Evolutionary conservation across 352 stramenopile genomes (phyloP).

Genomic region (Pythium grandisporangium): DNA sequence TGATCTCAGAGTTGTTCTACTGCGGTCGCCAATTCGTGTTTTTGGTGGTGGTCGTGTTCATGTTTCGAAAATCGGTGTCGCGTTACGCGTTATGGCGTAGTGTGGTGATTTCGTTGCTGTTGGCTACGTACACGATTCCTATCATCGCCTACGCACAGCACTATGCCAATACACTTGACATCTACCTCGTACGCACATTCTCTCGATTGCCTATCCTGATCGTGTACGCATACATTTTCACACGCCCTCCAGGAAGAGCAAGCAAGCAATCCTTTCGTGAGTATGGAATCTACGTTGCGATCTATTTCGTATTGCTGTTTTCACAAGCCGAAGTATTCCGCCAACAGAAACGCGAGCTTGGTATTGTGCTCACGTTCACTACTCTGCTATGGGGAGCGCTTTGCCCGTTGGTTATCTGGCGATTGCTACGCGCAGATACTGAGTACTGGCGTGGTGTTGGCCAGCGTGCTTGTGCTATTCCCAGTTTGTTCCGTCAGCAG

Average conservation of each 20-base stretch:
- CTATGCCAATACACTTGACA: slow-evolving; percentile 3
- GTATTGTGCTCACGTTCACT: slow-evolving; percentile 23
- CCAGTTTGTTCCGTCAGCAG: slow-evolving; percentile 26
- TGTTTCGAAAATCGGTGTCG: slow-evolving; percentile 52
- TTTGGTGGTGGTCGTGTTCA: slow-evolving; percentile 52
- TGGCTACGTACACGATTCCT: slow-evolving; percentile 50
- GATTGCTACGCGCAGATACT: slow-evolving; percentile 62
- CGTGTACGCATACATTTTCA: slow-evolving; percentile 34
- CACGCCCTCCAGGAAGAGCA: slow-evolving; percentile 27
- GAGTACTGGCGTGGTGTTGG: slow-evolving; percentile 62
- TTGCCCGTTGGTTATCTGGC: slow-evolving; percentile 58
- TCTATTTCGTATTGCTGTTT: slow-evolving; percentile 32
- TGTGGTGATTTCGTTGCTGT: slow-evolving; percentile 25
- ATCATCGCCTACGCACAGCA: slow-evolving; percentile 23
- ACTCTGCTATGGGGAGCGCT: slow-evolving; percentile 41
- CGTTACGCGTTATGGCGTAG: slow-evolving; percentile 29
- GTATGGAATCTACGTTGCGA: slow-evolving; percentile 39
- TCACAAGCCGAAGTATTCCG: slow-evolving; percentile 32
- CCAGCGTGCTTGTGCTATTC: slow-evolving; percentile 35
- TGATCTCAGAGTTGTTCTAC: slow-evolving; percentile 37
- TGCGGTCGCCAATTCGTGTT: slow-evolving; percentile 50
- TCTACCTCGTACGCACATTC: slow-evolving; percentile 24
- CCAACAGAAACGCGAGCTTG: slow-evolving; percentile 10
- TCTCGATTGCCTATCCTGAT: slow-evolving; percentile 23
- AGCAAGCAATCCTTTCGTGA: slow-evolving; percentile 41